Evolutionary conservation across 1,139 yeast species (phyloP).

Genomic region (Starmera stellimalicola): DNA sequence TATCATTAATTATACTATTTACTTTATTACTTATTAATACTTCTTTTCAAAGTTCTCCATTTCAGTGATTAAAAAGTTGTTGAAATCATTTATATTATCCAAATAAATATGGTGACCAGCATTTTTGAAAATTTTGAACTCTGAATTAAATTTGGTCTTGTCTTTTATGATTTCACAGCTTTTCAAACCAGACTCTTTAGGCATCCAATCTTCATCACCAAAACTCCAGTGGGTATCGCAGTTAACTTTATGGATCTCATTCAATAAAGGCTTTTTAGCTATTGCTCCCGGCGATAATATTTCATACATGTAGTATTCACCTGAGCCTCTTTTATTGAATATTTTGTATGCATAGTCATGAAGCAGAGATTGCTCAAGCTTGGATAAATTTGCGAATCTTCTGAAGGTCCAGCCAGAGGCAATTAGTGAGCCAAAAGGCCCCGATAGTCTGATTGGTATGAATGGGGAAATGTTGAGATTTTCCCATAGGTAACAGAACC

Average conservation of each 20-base stretch:
- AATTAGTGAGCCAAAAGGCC: slow-evolving; percentile 58
- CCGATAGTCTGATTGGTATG: slow-evolving; percentile 50
- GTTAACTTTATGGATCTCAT: slow-evolving; percentile 36
- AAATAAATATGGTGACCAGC: slow-evolving; percentile 69
- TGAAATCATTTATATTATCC: slow-evolving; percentile 47
- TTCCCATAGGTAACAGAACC: slow-evolving; percentile 64
- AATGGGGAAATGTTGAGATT: slow-evolving; percentile 60
- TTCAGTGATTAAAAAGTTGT: slow-evolving; percentile 36
- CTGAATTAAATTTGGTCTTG: slow-evolving; percentile 16
- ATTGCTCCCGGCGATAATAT: slow-evolving; percentile 68
- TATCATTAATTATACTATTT: too few relatives aligned
- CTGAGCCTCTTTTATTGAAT: slow-evolving; percentile 63
- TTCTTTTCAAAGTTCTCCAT: slow-evolving; percentile 24
- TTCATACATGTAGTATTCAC: slow-evolving; percentile 66
- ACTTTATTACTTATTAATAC: slow-evolving; percentile 1
- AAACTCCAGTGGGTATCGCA: slow-evolving; percentile 60
- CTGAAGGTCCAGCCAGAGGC: slow-evolving; percentile 75
- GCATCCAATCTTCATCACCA: slow-evolving; percentile 75
- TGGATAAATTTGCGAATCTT: slow-evolving; percentile 44
- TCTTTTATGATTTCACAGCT: slow-evolving; percentile 20
- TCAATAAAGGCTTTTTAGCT: slow-evolving; percentile 53
- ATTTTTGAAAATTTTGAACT: slow-evolving; percentile 36
- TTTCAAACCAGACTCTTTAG: slow-evolving; percentile 17
- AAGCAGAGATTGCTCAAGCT: slow-evolving; percentile 32
- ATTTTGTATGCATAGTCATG: slow-evolving; percentile 65